Base-by-base conservation (phyloP, 1,284 basidiomycete species). In the Trichosporon ovoides region DNA sequence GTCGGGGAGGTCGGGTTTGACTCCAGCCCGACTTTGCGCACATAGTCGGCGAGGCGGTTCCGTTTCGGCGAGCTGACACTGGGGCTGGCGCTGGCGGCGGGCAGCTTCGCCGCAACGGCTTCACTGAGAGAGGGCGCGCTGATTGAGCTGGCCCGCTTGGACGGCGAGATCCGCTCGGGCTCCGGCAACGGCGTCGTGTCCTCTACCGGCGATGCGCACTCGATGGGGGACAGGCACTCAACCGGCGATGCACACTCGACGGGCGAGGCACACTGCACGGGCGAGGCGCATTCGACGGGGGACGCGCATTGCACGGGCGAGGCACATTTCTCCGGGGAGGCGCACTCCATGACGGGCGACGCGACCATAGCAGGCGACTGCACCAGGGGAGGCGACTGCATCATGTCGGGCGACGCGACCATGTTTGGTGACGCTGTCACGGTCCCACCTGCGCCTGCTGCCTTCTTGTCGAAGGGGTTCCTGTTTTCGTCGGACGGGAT, bases 171-270 rank as follows among this genome's bases (percentile, higher is more conserved):
- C 6, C 22, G 43, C 13, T 48, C 22, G 3, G 43, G n/a, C n/a
- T n/a, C n/a, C n/a, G n/a, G n/a, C n/a, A n/a, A 24, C 43, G 43
- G 43, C 16, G 43, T 28, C 13, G 43, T 16, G 43, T 22, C 24
- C 43, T 48, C 13, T 16, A 28, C 43, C 6, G 43, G 43, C 4
- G 49, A 31, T 3, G 37, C n/a, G 28, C 19, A 38, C 24, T 31
- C n/a, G n/a, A 20, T 19, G 7, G 50, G 56, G 7, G 56, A 52
- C 38, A 38, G 33, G 31, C 24, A 40, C 12, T 33, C 28, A 7
- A 52, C 48, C 0, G 60, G 60, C 40, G 60, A 62, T 13, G 50
- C 54, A 22, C 38, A 33, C 38, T 43, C 28, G 12, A 51, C 46
- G 0, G 60, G 56, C n/a, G 60, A 58, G 13, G 53, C 55, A 5